phyloP scores from a whole-genome alignment of 768 basidiomycete species.

The Leccinellum albellum region DNA sequence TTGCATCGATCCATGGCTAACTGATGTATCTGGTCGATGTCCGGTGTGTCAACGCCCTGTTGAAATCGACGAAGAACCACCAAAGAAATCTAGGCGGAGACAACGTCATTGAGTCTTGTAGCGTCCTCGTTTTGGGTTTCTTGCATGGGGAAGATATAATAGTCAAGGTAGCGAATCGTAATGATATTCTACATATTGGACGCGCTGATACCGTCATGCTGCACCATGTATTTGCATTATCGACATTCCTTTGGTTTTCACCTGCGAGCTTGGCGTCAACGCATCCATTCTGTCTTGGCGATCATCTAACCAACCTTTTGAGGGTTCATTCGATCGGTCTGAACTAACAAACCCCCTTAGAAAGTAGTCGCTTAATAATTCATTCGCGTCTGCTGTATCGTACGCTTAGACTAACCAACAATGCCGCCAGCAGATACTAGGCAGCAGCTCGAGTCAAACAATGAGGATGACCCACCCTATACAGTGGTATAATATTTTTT shows the following conservation, averaged over 20 bases:
- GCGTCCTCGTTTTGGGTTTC: slow-evolving; percentile 3
- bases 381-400: not conserved
- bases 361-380: slow-evolving; percentile 19
- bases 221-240: slow-evolving; percentile 24
- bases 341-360: not conserved
- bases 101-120: slow-evolving; percentile 15
- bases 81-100: slow-evolving; percentile 32
- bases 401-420: not conserved
- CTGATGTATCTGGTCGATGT: slow-evolving; percentile 80
- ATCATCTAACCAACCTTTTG: not conserved
- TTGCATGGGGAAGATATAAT: slow-evolving; percentile 19
- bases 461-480: not conserved
- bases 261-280: not conserved
- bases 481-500: slow-evolving; percentile 9
- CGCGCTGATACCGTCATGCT: slow-evolving; percentile 21
- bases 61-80: slow-evolving; percentile 40
- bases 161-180: slow-evolving; percentile 27
- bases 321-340: not conserved
- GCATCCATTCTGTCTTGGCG: not conserved
- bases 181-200: slow-evolving; percentile 32
- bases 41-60: slow-evolving; percentile 82
- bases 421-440: slow-evolving; percentile 1
- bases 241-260: slow-evolving; percentile 19
- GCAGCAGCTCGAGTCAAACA: slow-evolving; percentile 1
- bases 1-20: slow-evolving; percentile 88